Percentiles rank a stretch among this genome's conserved stretches.
Conservation (phyloP, 1,139 yeast species). For the Suhomyces chickasaworum region DNA sequence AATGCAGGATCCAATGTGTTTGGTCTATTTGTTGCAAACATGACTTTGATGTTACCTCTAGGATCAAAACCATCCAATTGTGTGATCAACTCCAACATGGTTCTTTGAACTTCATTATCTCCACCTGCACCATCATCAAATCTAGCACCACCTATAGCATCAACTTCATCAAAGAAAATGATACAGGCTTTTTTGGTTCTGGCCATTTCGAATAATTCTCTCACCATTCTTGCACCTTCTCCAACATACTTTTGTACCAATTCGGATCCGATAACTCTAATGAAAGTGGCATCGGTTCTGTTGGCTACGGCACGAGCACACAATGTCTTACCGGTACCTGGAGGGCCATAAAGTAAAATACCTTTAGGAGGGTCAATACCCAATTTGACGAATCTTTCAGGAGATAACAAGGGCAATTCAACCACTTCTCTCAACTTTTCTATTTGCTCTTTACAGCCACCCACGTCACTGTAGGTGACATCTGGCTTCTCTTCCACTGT, state of each 20-base stretch:
- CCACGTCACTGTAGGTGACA: constrained; percentile 88
- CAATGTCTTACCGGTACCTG: constrained; percentile 97
- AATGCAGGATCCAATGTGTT: constrained; percentile 97
- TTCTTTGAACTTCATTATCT: constrained; percentile 97
- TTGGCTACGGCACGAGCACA: constrained; percentile 99
- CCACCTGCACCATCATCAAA: constrained; percentile 99
- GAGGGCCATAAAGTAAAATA: constrained; percentile 92
- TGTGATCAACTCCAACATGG: constrained; percentile 96
- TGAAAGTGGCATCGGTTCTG: constrained; percentile 97
- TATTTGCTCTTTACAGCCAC: constrained; percentile 97
- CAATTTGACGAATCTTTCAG: constrained; percentile 92
- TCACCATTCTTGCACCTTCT: constrained; percentile 99
- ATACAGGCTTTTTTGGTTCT: constrained; percentile 97
- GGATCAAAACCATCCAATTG: constrained; percentile 98
- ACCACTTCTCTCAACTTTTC: constrained; percentile 97
- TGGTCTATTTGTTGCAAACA: constrained; percentile 99
- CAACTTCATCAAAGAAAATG: constrained; percentile 94
- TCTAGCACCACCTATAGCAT: constrained; percentile 98
- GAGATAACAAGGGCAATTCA: constrained; percentile 89
- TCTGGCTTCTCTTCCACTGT: constrained; percentile 98
- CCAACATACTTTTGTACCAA: constrained; percentile 97
- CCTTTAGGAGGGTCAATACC: constrained; percentile 99
- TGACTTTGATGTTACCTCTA: constrained; percentile 96
- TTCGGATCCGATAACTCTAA: constrained; percentile 96
- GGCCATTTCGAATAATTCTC: constrained; percentile 98